phyloP scores from a whole-genome alignment of 345 rosid genomes.

The Eutrema japonicum region DNA sequence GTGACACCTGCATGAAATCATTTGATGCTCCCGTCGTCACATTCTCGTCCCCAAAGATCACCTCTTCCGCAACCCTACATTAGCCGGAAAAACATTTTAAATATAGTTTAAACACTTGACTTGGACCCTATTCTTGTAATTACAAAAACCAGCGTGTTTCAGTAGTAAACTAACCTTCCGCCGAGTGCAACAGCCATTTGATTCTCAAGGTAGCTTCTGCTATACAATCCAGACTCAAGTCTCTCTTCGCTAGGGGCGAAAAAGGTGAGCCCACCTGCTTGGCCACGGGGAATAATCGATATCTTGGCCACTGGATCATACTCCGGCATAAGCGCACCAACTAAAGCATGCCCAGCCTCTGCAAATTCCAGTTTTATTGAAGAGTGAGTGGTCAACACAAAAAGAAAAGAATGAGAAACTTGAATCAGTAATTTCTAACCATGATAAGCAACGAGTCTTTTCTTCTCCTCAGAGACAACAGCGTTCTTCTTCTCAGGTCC shows the following conservation, averaged over 20 bases:
- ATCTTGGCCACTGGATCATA: slow-evolving; percentile 97
- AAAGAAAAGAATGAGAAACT: neutral
- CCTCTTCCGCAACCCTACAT: slow-evolving; percentile 92
- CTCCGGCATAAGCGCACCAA: slow-evolving; percentile 96
- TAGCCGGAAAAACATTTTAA: neutral
- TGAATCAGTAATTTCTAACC: slow-evolving; percentile 47
- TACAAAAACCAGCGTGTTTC: neutral
- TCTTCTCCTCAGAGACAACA: slow-evolving; percentile 92
- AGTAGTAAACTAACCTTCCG: slow-evolving; percentile 71
- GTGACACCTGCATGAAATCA: slow-evolving; percentile 97
- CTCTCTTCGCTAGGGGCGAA: slow-evolving; percentile 98
- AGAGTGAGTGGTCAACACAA: neutral
- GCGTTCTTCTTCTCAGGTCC: slow-evolving; percentile 99
- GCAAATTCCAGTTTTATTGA: slow-evolving; percentile 6
- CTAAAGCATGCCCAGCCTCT: slow-evolving; percentile 99
- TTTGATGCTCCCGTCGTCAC: slow-evolving; percentile 99
- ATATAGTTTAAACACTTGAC: slow-evolving; percentile 17
- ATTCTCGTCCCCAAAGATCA: slow-evolving; percentile 84
- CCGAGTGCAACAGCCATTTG: slow-evolving; percentile 99
- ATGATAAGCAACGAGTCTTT: slow-evolving; percentile 90
- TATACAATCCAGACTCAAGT: slow-evolving; percentile 95
- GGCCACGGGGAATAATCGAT: slow-evolving; percentile 95
- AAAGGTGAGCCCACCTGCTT: slow-evolving; percentile 97
- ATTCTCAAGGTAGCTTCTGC: slow-evolving; percentile 97
- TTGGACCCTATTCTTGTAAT: neutral